Evolutionary conservation across 2,329 filamentous ascomycete species (phyloP).

Genomic region (Neopestalotiopsis sp.): DNA sequence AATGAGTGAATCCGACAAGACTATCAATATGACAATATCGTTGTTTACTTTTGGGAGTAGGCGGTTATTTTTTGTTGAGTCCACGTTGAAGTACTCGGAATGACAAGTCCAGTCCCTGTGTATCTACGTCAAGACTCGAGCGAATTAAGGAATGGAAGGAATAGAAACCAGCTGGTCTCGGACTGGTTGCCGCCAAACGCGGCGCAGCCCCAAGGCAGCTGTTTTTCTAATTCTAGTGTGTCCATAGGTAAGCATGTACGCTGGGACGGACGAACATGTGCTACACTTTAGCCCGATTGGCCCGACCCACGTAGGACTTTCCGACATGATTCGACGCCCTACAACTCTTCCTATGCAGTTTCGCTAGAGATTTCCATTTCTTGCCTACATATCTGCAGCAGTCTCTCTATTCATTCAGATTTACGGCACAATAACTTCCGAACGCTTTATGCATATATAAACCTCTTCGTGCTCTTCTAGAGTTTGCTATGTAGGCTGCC

Average conservation of each 20-base stretch:
- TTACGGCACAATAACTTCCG: too few relatives aligned
- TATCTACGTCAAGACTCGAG: slow-evolving; percentile 4
- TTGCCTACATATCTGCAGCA: not conserved
- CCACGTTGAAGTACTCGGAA: not conserved
- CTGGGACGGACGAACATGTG: not conserved
- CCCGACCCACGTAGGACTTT: not conserved
- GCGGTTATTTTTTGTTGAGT: not conserved
- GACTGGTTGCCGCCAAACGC: not conserved
- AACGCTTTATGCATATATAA: too few relatives aligned
- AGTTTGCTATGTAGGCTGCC: too few relatives aligned
- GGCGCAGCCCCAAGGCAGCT: slow-evolving; percentile 1
- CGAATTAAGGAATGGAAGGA: not conserved
- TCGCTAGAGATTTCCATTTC: not conserved
- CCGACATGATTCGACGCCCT: not conserved
- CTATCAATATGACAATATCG: not conserved
- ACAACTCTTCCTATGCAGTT: not conserved
- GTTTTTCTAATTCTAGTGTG: not conserved
- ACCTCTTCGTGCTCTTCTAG: too few relatives aligned
- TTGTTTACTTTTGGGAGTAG: not conserved
- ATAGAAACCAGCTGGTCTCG: not conserved
- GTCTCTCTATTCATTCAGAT: not conserved
- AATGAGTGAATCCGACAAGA: not conserved
- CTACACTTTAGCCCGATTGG: not conserved
- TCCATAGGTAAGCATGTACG: not conserved
- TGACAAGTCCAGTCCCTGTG: not conserved